Percentiles rank a stretch among this genome's conserved stretches.
phyloP scores from a whole-genome alignment of 2,329 filamentous ascomycete species.

The Dryadomyces quercus-mongolicae region DNA sequence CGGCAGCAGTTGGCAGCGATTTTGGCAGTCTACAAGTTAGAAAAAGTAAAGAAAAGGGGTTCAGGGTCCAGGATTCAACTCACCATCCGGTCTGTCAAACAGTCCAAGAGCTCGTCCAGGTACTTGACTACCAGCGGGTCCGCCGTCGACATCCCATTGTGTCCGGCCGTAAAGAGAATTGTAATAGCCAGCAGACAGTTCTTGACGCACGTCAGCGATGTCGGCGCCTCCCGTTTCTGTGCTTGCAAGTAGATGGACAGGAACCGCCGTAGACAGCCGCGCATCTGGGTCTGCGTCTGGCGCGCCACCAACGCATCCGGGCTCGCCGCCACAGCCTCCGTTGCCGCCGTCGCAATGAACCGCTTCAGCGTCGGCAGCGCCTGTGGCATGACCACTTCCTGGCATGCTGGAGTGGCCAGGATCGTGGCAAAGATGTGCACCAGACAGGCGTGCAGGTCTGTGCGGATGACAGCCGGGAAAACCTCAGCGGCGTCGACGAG shows the following conservation, averaged over 20 bases:
- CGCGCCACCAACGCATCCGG: constrained; percentile 35
- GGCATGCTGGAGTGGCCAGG: constrained; percentile 74
- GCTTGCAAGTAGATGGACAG: constrained; percentile 65
- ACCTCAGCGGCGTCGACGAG: constrained; percentile 91
- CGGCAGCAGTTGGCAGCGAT: constrained; percentile 85
- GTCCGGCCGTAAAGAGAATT: constrained; percentile 74
- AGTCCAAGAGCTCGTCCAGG: constrained; percentile 73
- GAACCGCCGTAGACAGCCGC: constrained; percentile 73
- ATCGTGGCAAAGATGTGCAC: constrained; percentile 94
- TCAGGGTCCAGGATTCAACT: constrained; percentile 10
- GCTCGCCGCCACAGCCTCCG: constrained; percentile 25
- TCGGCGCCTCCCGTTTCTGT: constrained; percentile 61
- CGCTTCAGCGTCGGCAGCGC: constrained; percentile 83
- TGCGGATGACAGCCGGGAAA: constrained; percentile 92
- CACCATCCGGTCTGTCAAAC: constrained; percentile 65
- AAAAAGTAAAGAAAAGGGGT: no score
- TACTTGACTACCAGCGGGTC: constrained; percentile 67
- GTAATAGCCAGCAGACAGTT: constrained; percentile 83
- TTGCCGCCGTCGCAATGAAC: constrained; percentile 66
- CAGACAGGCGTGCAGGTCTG: constrained; percentile 90
- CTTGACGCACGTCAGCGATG: constrained; percentile 79
- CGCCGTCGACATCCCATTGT: constrained; percentile 58
- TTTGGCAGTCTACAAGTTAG: constrained; percentile 65
- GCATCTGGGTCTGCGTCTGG: constrained; percentile 56
- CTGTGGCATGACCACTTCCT: constrained; percentile 79